Conservation (phyloP, 2,329 filamentous ascomycete genomes). For the Aspergillus sclerotialis region DNA sequence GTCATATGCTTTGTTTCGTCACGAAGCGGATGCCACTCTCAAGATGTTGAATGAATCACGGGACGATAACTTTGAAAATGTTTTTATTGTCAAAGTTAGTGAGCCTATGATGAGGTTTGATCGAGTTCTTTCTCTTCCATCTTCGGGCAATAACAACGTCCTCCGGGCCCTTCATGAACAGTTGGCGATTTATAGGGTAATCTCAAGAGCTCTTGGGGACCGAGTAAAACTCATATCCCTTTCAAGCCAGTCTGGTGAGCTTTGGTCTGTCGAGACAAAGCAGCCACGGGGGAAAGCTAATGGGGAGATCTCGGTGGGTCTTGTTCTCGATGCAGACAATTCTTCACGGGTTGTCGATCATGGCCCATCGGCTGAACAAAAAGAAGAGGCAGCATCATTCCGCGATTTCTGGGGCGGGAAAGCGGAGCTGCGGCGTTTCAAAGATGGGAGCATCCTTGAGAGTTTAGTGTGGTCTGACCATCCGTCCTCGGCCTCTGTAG, state of each 20-base stretch:
- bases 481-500: slow-evolving; percentile 54
- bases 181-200: slow-evolving; percentile 50
- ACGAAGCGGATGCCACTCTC: slow-evolving; percentile 68
- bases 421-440: slow-evolving; percentile 86
- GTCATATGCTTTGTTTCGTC: slow-evolving; percentile 68
- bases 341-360: slow-evolving; percentile 74
- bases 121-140: slow-evolving; percentile 36
- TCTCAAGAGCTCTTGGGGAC: slow-evolving; percentile 68
- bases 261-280: slow-evolving; percentile 45
- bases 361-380: slow-evolving; percentile 78
- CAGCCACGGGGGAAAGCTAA: slow-evolving; percentile 21
- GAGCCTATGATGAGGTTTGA: slow-evolving; percentile 50
- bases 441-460: slow-evolving; percentile 88
- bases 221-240: slow-evolving; percentile 64
- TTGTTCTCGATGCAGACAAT: slow-evolving; percentile 67
- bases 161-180: slow-evolving; percentile 23
- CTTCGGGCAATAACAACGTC: slow-evolving; percentile 18
- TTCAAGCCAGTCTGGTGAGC: slow-evolving; percentile 28
- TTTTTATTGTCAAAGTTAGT: slow-evolving; percentile 64
- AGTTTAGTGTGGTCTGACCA: slow-evolving; percentile 76
- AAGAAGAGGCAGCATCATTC: slow-evolving; percentile 73
- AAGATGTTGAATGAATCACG: slow-evolving; percentile 66
- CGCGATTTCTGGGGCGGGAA: slow-evolving; percentile 93
- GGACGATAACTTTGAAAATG: slow-evolving; percentile 73
- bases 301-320: slow-evolving; percentile 51